Evolutionary conservation across 176 grass and related monocot species (phyloP), one percentile per base, ranked within the genome.

Genomic region (Phoenix dactylifera): DNA sequence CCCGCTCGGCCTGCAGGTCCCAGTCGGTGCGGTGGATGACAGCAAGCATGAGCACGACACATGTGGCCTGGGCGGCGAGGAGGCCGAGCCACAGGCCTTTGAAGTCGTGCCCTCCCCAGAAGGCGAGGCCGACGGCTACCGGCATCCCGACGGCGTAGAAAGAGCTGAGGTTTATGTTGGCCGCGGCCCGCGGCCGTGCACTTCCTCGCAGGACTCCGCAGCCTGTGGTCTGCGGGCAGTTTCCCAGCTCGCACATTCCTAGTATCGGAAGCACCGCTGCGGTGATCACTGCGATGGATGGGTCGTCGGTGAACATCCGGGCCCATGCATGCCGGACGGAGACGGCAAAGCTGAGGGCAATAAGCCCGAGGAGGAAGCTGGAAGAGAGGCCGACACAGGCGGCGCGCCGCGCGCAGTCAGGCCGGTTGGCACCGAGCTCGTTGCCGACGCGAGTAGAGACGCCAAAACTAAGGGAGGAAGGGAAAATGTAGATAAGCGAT

Each of bases 401-500:
- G 0, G 79, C 82, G 17, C 79, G 76, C 39, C 26, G 66, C 7
- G 85, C 90, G 59, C 63, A 73, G 3, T 60, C 62, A 0, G 85
- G 79, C 5, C 73, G 76, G 82, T 81, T 83, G 6, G 92, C 92
- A 14, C 92, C 92, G 59, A 97, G 92, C 56, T 90, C 87, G 67
- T 97, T 97, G 68, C 83, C 83, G 55, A 97, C 83, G 64, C 92
- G 87, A 15, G 87, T 97, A 19, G 92, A 97, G 22, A 91, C 87
- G 50, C 87, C 87, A 54, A 82, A 78, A 75, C 92, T 64, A 23
- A 97, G 83, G 12, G 92, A 97, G 49, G 92, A 97, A 0, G 92
- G 92, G 78, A 97, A 97, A 61, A 97, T 88, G 81, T 97, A 97
- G 56, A 97, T 87, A 60, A 97, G 87, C 15, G 92, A 87, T 5